Conservation (phyloP, 129 eudicot genomes). For the Dittrichia graveolens region DNA sequence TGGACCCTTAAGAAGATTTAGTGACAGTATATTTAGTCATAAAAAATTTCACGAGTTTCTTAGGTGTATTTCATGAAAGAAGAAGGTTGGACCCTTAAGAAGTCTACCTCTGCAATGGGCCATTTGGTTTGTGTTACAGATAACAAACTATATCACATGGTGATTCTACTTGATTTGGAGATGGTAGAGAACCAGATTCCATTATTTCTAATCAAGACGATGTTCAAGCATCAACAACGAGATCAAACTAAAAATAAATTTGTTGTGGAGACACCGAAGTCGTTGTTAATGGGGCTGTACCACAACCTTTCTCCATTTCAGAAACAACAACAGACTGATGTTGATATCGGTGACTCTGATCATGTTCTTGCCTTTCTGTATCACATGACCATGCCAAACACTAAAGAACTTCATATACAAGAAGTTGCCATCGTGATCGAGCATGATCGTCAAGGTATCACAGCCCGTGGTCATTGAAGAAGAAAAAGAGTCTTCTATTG, state of each 20-base stretch:
- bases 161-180: conserved; percentile 47
- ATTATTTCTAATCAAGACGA: conserved; percentile 38
- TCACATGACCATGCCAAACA: conserved; percentile 44
- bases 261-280: conserved; percentile 32
- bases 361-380: conserved; percentile 58
- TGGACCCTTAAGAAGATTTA: too few relatives aligned
- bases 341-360: conserved; percentile 25
- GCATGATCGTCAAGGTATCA: too few relatives aligned
- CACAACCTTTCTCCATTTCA: conserved; percentile 59
- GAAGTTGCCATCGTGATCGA: too few relatives aligned
- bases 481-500: conserved; percentile 2
- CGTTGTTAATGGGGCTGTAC: conserved; percentile 42
- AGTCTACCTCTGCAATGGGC: conserved; percentile 34
- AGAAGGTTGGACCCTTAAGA: not conserved
- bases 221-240: conserved; percentile 21
- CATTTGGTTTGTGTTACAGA: conserved; percentile 41
- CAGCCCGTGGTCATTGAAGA: not conserved
- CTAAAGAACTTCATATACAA: conserved; percentile 10
- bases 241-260: too few relatives aligned
- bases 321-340: not conserved
- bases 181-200: conserved; percentile 74
- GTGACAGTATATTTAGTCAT: too few relatives aligned
- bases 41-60: conserved; percentile 56
- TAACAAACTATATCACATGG: conserved; percentile 44
- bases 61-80: conserved; percentile 16